Percentiles rank a stretch among this genome's conserved stretches.
These are phyloP conservation scores for Dysphania ambrosioides DNA, from an alignment of 148 eudicot species.

Conservation along the genomic window DNA sequence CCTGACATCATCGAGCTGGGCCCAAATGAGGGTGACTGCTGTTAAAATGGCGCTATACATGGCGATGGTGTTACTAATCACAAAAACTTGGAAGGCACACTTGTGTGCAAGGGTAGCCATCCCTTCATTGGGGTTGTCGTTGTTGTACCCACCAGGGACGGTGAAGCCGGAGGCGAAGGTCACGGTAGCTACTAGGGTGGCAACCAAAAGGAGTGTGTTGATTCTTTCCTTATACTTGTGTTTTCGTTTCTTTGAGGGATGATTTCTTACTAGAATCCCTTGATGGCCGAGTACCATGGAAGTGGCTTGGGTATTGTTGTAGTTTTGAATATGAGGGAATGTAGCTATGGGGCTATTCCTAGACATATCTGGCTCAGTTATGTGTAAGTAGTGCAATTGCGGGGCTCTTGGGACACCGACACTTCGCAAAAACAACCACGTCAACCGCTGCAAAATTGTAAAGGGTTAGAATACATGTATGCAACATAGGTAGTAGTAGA, in stretches of 20 bases:
- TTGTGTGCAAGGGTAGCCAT: slow-evolving; percentile 24
- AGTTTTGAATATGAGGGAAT: too few species aligned
- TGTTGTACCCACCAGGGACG: slow-evolving; percentile 27
- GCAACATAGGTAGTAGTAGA: too few species aligned
- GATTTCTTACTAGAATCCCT: background rate
- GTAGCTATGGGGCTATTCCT: background rate
- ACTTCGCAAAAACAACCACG: slow-evolving; percentile 29
- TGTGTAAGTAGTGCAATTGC: background rate
- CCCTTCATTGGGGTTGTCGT: slow-evolving; percentile 12
- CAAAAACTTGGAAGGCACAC: slow-evolving; percentile 26
- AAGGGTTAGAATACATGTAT: background rate
- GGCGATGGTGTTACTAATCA: slow-evolving; percentile 20
- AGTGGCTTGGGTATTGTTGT: background rate
- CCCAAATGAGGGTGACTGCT: slow-evolving; percentile 27
- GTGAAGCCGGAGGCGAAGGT: slow-evolving; percentile 34
- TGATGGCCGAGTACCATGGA: background rate
- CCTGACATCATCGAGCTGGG: slow-evolving; percentile 28
- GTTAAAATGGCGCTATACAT: slow-evolving; percentile 20
- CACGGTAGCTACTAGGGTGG: slow-evolving; percentile 31
- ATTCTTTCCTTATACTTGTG: slow-evolving; percentile 31
- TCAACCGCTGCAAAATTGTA: slow-evolving; percentile 26
- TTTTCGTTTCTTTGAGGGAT: background rate
- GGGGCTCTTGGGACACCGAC: slow-evolving; percentile 26
- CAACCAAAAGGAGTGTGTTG: slow-evolving; percentile 30
- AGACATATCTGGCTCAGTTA: background rate